Evolutionary conservation across 2,329 filamentous ascomycete genomes (phyloP).

Genomic region (Apiospora koreana): DNA sequence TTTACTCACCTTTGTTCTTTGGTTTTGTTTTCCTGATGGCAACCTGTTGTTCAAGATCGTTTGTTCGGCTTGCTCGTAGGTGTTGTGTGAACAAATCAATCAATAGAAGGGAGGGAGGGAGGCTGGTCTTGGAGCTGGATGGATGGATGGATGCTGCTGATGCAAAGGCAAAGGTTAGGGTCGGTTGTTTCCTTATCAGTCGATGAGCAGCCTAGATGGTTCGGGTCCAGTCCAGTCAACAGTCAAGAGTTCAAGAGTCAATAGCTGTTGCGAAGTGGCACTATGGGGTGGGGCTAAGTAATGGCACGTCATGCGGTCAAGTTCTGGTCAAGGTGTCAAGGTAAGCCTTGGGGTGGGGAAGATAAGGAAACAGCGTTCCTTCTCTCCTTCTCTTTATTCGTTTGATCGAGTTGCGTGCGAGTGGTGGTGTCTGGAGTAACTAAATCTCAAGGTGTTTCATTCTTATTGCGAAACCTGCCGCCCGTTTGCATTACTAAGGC

Average conservation of each 20-base stretch:
- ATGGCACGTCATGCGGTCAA: conserved; percentile 9
- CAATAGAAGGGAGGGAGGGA: not conserved
- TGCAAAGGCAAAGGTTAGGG: too few relatives aligned
- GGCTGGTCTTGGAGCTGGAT: not conserved
- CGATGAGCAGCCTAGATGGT: not conserved
- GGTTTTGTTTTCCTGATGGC: not conserved
- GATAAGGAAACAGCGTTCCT: not conserved
- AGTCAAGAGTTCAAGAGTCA: not conserved
- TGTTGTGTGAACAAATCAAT: not conserved
- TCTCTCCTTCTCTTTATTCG: not conserved
- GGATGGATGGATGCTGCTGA: not conserved
- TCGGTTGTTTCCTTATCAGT: not conserved
- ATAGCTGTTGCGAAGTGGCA: conserved; percentile 1
- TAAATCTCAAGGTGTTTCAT: not conserved
- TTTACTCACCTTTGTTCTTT: not conserved
- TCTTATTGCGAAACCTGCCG: conserved; percentile 7
- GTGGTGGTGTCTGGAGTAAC: not conserved
- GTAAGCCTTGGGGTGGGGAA: not conserved
- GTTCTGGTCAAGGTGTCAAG: too few relatives aligned
- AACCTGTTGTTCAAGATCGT: not conserved
- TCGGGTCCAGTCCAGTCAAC: not conserved
- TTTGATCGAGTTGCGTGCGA: not conserved
- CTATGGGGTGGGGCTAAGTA: not conserved
- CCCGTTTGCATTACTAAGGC: not conserved
- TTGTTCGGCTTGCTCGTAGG: not conserved